A percentile compares a stretch with the other conserved stretches of the same genome.
phyloP scores from a whole-genome alignment of 768 basidiomycete genomes.

The Chalciporus piperatus region DNA sequence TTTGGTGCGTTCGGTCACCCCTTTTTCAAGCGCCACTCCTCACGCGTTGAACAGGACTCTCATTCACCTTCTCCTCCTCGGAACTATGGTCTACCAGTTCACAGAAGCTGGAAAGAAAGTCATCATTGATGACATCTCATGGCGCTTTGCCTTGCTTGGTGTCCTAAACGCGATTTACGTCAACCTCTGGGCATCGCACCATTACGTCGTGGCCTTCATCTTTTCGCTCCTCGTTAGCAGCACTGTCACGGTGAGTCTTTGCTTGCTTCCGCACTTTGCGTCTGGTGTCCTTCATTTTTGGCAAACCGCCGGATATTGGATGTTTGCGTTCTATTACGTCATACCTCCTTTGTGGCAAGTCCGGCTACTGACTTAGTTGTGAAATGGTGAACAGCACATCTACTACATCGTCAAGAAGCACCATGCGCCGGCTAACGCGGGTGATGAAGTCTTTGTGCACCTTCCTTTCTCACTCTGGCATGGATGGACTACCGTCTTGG shows the following conservation, averaged over 20 bases:
- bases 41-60: conserved; percentile 55
- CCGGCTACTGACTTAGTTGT: conserved; percentile 10
- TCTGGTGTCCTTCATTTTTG: conserved; percentile 16
- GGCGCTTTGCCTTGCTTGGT: conserved; percentile 88
- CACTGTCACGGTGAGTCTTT: conserved; percentile 43
- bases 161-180: conserved; percentile 88
- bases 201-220: conserved; percentile 82
- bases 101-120: conserved; percentile 69
- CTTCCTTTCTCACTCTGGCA: conserved; percentile 96
- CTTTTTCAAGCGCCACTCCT: not conserved
- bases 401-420: conserved; percentile 94
- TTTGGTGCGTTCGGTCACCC: conserved; percentile 55
- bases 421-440: conserved; percentile 57
- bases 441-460: conserved; percentile 88
- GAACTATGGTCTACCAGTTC: conserved; percentile 90
- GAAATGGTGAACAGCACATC: conserved; percentile 56
- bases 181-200: conserved; percentile 75
- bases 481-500: conserved; percentile 86
- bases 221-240: conserved; percentile 87
- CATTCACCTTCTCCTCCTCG: conserved; percentile 88
- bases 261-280: not conserved
- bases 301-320: not conserved
- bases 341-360: conserved; percentile 5
- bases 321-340: conserved; percentile 5
- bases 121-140: conserved; percentile 84